Percentiles rank a stretch among this genome's conserved stretches.
Conservation (phyloP, 169 alveolate species). For the Plasmodium reichenowi region DNA sequence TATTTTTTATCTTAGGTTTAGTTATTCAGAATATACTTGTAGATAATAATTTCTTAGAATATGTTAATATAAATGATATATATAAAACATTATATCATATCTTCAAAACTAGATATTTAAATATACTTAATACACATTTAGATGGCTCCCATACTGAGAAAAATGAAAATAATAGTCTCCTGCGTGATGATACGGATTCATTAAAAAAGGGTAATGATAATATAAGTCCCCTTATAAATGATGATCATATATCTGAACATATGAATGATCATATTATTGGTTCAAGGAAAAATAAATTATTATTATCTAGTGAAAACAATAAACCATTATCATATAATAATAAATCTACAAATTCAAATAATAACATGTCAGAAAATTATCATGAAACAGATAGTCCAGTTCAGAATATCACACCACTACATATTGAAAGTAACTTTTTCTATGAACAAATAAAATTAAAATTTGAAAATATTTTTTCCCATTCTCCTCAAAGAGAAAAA, state of each 20-base stretch:
- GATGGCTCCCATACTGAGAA: neutral
- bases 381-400: neutral
- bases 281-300: too few relatives aligned
- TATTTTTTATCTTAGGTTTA: conserved; percentile 41
- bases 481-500: neutral
- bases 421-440: neutral
- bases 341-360: too few relatives aligned
- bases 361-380: too few relatives aligned
- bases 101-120: conserved; percentile 22
- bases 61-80: conserved; percentile 47
- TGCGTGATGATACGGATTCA: neutral
- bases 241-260: neutral
- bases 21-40: conserved; percentile 37
- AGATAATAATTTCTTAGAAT: conserved; percentile 47
- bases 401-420: neutral
- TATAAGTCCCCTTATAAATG: too few relatives aligned
- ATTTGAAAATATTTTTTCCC: conserved; percentile 43
- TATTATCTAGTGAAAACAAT: neutral
- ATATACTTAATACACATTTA: conserved; percentile 10
- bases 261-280: neutral
- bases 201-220: neutral
- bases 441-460: conserved; percentile 33
- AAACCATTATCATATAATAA: too few relatives aligned
- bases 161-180: neutral
- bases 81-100: conserved; percentile 35